Conservation (phyloP, 331 rosid species). For the Rhamnella rubrinervis region DNA sequence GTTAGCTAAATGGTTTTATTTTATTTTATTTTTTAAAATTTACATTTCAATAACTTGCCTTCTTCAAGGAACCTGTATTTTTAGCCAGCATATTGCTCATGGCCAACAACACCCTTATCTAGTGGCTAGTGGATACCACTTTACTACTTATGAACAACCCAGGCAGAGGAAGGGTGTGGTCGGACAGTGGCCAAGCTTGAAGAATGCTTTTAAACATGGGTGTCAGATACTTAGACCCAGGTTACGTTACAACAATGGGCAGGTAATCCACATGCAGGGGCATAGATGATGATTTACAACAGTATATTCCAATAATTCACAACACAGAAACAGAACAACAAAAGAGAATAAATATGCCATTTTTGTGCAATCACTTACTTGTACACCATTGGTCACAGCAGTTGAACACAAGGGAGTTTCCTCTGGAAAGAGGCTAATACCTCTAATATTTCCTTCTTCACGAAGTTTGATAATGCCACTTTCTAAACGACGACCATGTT, state of each 20-base stretch:
- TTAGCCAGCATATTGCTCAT: no score
- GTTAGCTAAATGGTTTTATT: no score
- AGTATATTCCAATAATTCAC: slow-evolving; percentile 10
- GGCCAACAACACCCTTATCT: no score
- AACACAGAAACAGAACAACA: slow-evolving; percentile 14
- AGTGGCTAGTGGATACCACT: no score
- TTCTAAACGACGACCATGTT: slow-evolving; percentile 75
- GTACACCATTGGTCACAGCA: slow-evolving; percentile 72
- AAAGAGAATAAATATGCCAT: slow-evolving; percentile 4
- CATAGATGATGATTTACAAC: slow-evolving; percentile 1
- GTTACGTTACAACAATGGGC: background rate
- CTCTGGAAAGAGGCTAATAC: slow-evolving; percentile 76
- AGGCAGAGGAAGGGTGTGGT: no score
- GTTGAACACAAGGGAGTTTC: slow-evolving; percentile 69
- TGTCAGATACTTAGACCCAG: background rate
- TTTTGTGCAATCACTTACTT: slow-evolving; percentile 42
- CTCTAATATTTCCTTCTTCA: slow-evolving; percentile 36
- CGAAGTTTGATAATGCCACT: slow-evolving; percentile 62
- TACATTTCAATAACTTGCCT: no score
- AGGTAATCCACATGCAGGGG: background rate
- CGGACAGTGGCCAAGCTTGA: no score
- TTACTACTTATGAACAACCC: no score
- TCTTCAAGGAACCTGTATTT: no score
- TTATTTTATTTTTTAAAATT: no score
- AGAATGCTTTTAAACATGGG: background rate